Evolutionary conservation across 192 early-diverging fungal genomes (phyloP), one percentile per base, ranked within the genome.

Genomic region (Gryganskiella cystojenkinii): DNA sequence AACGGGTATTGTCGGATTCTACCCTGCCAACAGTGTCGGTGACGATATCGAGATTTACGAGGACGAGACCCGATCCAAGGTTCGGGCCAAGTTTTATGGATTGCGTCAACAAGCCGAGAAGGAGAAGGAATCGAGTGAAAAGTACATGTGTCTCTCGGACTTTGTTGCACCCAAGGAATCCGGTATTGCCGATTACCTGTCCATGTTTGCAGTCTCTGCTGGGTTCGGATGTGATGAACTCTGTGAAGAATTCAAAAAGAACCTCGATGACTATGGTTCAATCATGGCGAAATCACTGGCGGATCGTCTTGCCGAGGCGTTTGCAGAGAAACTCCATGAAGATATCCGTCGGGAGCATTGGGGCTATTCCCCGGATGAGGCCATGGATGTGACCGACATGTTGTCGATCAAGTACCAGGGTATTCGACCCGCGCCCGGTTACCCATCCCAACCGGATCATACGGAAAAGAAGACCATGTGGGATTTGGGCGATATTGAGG

Each of bases 251-350:
- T 96, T 91, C 69, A 89, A 93, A 56, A 81, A 80, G 1, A 89
- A 91, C 52, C 91, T 92, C 61, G 96, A 98, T 82, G 96, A 98
- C 82, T 98, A 95, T 83, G 87, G 83, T 33, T 88, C 90, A 53
- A 98, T 98, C 73, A 96, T 98, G 96, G 89, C 93, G 69, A 98
- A 98, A 82, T 94, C 95, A 1, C 83, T 98, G 31, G 96, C 96
- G 7, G 96, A 98, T 80, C 93, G 96, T 67, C 82, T 98, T 52
- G 95, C 95, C 2, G 96, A 98, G 74, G 95, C 94, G 0, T 87
- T 95, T 66, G 95, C 96, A 10, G 96, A 98, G 76, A 86, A 90
- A 58, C 76, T 98, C 44, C 96, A 98, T 80, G 92, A 94, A 64
- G 89, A 93, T 65, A 89, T 97, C 57, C 91, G 96, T n/a, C 91